Evolutionary conservation across 345 rosid species (phyloP), one percentile per base, ranked within the genome.

Genomic region (Gossypium anomalum): DNA sequence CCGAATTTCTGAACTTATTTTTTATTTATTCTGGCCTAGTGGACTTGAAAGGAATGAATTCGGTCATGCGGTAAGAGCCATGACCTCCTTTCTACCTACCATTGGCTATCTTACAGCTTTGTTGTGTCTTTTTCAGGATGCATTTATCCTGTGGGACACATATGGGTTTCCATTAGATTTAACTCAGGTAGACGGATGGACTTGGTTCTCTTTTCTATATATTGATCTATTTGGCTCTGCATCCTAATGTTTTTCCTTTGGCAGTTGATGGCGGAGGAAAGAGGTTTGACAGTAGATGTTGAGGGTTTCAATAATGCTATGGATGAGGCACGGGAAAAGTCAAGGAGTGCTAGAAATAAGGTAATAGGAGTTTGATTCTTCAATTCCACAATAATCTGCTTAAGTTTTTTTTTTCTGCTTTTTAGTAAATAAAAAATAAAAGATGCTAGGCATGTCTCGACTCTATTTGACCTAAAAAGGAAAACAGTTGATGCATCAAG

Each of bases 91-190:
- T 68, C 4, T 23, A 23, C 7, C 29, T 27, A 7, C 9, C 60
- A 17, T 5, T 61, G 17, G 59, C 58, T 14, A n/a, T 77, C 43
- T 65, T 75, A 45, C 67, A 44, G 29, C 27, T 73, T 4, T 68
- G 16, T 41, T 47, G 1, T 48, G 67, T 76, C 43, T 55, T 70
- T 78, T 88, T 84, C 91, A 93, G 98, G 97, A 91, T 82, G 98
- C 98, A 74, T 93, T 95, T 85, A 71, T 93, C 82, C 81, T 95
- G 80, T 95, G 98, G 99, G 98, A 93, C 73, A 95, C 97, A 47
- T 95, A 82, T 87, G 99, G 99, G 77, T 95, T 95, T 83, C 97
- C 98, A 20, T 67, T 95, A 83, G 98, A 95, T 85, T 84, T 95
- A 78, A 95, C 98, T 76, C 97, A 93, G 95, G 98, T 94, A 86